Percentiles rank a stretch among this genome's conserved stretches.
Conservation (phyloP, 176 grass and related monocot genomes). For the Eragrostis nindensis region DNA sequence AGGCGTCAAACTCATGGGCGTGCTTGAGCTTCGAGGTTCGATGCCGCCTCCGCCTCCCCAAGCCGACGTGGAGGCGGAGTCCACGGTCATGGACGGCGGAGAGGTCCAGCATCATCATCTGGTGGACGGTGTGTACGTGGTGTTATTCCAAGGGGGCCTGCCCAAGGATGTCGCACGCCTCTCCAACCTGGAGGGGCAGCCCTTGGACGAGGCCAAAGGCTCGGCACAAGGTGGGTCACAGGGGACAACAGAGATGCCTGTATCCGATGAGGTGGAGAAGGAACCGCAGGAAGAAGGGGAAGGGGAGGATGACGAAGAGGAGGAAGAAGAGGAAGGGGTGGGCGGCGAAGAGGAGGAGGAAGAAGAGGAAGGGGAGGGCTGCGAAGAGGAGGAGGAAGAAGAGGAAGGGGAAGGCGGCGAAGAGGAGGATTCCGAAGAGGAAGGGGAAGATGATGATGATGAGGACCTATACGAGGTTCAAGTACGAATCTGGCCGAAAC, state of each 20-base stretch:
- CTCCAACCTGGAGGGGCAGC: neutral
- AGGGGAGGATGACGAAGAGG: too few relatives aligned
- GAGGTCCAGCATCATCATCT: neutral
- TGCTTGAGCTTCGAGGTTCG: neutral
- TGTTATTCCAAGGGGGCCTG: neutral
- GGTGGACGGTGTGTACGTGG: neutral
- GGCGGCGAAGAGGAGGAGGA: neutral
- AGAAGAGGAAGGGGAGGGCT: neutral
- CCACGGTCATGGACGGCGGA: neutral
- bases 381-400: too few relatives aligned
- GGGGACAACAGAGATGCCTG: too few relatives aligned
- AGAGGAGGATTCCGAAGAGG: too few relatives aligned
- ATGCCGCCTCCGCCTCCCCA: neutral
- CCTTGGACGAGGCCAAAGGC: neutral
- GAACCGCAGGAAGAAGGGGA: too few relatives aligned
- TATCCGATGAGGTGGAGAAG: too few relatives aligned
- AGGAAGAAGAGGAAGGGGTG: too few relatives aligned
- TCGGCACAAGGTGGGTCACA: too few relatives aligned
- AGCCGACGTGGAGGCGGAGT: neutral
- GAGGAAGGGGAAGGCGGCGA: too few relatives aligned
- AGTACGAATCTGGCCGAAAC: neutral
- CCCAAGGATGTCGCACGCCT: neutral
- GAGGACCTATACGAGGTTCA: neutral
- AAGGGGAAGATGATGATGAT: neutral
- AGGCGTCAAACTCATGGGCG: too few relatives aligned